A percentile compares a stretch with the other conserved stretches of the same genome.
Conservation (phyloP, 2,329 filamentous ascomycete genomes). For the Aspergillus transmontanensis region DNA sequence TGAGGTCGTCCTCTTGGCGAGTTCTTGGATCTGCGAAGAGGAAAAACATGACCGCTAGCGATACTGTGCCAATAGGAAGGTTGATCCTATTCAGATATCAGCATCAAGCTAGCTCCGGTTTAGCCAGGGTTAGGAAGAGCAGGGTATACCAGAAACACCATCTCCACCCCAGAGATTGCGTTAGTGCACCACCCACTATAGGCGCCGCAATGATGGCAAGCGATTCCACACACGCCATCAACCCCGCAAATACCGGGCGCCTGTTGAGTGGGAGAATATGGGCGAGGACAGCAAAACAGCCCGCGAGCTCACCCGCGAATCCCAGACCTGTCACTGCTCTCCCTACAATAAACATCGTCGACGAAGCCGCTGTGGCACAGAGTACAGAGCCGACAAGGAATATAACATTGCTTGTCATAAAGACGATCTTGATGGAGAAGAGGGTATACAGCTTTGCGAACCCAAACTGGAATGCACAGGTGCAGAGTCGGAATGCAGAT, state of each 20-base stretch:
- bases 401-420: slow-evolving; percentile 22
- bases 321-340: slow-evolving; percentile 36
- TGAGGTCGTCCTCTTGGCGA: slow-evolving; percentile 11
- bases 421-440: slow-evolving; percentile 33
- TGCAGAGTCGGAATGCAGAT: slow-evolving; percentile 25
- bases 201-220: slow-evolving; percentile 32
- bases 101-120: not conserved
- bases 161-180: slow-evolving; percentile 36
- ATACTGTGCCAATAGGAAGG: slow-evolving; percentile 31
- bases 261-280: slow-evolving; percentile 27
- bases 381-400: slow-evolving; percentile 26
- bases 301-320: slow-evolving; percentile 19
- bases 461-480: slow-evolving; percentile 25
- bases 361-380: slow-evolving; percentile 22
- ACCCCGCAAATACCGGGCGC: slow-evolving; percentile 28
- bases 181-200: slow-evolving; percentile 39
- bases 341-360: slow-evolving; percentile 28
- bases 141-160: slow-evolving; percentile 36
- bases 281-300: slow-evolving; percentile 19
- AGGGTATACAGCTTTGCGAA: slow-evolving; percentile 34
- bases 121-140: not conserved
- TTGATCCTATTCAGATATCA: slow-evolving; percentile 28
- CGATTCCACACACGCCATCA: slow-evolving; percentile 29
- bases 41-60: slow-evolving; percentile 19
- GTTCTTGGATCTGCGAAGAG: slow-evolving; percentile 23